Percentiles rank a stretch among this genome's conserved stretches.
Conservation (phyloP, 2,329 filamentous ascomycete species). For the Lachnellula suecica region DNA sequence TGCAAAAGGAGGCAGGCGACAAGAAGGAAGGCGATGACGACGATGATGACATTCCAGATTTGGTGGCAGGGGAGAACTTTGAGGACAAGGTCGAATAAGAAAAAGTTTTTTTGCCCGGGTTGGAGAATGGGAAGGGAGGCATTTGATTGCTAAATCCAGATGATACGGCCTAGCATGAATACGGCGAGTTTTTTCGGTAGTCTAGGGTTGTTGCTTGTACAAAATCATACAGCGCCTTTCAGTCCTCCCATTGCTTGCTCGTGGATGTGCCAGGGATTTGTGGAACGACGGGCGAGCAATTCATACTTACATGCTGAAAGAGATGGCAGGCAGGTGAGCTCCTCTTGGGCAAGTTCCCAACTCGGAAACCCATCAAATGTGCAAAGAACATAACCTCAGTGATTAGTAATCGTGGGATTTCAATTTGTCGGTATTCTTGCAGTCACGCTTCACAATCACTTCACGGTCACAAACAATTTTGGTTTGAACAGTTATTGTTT, state of each 20-base stretch:
- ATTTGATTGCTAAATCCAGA: slow-evolving; percentile 17
- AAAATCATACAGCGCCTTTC: slow-evolving; percentile 32
- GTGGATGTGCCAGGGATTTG: too few species aligned
- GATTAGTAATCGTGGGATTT: too few species aligned
- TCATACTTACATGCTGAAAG: background rate
- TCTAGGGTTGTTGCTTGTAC: slow-evolving; percentile 33
- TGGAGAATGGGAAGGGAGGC: slow-evolving; percentile 12
- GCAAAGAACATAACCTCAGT: background rate
- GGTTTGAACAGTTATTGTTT: too few species aligned
- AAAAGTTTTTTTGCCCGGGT: background rate
- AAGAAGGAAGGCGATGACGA: slow-evolving; percentile 71
- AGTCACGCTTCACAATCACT: too few species aligned
- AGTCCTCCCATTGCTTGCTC: slow-evolving; percentile 5
- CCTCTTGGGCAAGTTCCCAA: too few species aligned
- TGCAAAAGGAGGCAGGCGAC: slow-evolving; percentile 89
- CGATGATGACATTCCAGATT: slow-evolving; percentile 93
- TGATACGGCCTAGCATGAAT: slow-evolving; percentile 23
- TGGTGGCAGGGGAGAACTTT: slow-evolving; percentile 97
- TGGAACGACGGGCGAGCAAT: background rate
- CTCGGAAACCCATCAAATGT: too few species aligned
- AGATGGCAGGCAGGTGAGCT: too few species aligned
- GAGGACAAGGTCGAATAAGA: slow-evolving; percentile 73
- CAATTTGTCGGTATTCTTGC: too few species aligned
- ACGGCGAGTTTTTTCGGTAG: slow-evolving; percentile 27
- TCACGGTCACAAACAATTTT: too few species aligned